Evolutionary conservation across 106 monocot genomes (phyloP).

Genomic region (Dendrobium officinale): DNA sequence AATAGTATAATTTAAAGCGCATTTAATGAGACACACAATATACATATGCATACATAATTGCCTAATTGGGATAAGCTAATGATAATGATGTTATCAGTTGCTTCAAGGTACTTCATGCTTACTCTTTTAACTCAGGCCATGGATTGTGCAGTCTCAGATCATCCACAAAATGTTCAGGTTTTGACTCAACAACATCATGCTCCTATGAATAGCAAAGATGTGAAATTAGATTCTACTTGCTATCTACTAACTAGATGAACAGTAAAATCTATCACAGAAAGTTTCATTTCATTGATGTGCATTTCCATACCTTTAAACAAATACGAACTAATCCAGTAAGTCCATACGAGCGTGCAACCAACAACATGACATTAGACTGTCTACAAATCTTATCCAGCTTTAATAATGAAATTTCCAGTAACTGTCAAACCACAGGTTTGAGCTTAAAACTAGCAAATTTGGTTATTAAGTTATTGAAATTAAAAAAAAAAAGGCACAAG

Average conservation of each 20-base stretch:
- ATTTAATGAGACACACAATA: too few species aligned
- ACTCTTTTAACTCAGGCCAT: conserved; percentile 94
- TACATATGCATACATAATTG: too few species aligned
- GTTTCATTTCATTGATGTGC: not conserved
- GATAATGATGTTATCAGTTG: not conserved
- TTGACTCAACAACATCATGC: conserved; percentile 82
- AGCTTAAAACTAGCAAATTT: not conserved
- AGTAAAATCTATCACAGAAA: conserved; percentile 1
- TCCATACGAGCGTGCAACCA: conserved; percentile 91
- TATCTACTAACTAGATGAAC: not conserved
- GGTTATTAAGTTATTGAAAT: not conserved
- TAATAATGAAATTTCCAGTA: conserved; percentile 63
- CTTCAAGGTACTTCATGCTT: conserved; percentile 11
- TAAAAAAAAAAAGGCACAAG: not conserved
- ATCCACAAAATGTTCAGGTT: conserved; percentile 96
- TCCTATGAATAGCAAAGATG: conserved; percentile 42
- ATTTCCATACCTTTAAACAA: conserved; percentile 67
- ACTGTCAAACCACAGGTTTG: conserved; percentile 29
- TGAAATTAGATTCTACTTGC: not conserved
- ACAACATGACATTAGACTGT: conserved; percentile 66
- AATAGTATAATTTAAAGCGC: too few species aligned
- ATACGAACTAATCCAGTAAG: conserved; percentile 88
- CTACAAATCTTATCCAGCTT: conserved; percentile 95
- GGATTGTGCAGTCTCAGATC: conserved; percentile 89
- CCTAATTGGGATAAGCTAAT: not conserved